Conservation (phyloP, 805 yeast species). For the Priceomyces fermenticarens region DNA sequence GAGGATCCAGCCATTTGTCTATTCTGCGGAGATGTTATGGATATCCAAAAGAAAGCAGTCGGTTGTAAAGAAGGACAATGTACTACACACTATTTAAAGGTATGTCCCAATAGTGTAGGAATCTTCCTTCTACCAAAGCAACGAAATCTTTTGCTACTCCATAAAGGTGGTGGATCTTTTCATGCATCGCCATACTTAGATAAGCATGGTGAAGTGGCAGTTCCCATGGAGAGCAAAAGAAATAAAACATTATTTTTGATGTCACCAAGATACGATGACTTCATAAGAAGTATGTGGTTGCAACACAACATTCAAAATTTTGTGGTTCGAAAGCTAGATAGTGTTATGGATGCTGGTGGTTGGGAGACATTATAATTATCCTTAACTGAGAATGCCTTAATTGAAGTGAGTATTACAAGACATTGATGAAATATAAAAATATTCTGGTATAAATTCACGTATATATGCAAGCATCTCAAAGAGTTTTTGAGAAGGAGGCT, state of each 20-base stretch:
- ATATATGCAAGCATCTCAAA: too few relatives aligned
- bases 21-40: slow-evolving; percentile 70
- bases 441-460: too few relatives aligned
- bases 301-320: slow-evolving; percentile 74
- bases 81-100: slow-evolving; percentile 61
- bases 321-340: slow-evolving; percentile 78
- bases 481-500: not conserved
- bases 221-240: slow-evolving; percentile 53
- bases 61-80: slow-evolving; percentile 72
- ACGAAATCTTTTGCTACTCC: slow-evolving; percentile 58
- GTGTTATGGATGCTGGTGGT: slow-evolving; percentile 83
- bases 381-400: not conserved
- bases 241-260: slow-evolving; percentile 71
- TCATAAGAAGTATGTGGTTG: slow-evolving; percentile 69
- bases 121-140: slow-evolving; percentile 71
- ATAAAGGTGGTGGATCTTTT: slow-evolving; percentile 80
- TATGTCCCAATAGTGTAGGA: slow-evolving; percentile 66
- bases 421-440: too few relatives aligned
- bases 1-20: slow-evolving; percentile 85
- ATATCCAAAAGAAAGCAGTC: slow-evolving; percentile 59
- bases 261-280: slow-evolving; percentile 58
- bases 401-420: too few relatives aligned
- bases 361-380: slow-evolving; percentile 72
- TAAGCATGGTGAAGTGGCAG: slow-evolving; percentile 81
- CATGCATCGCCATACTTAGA: slow-evolving; percentile 81